Base-by-base conservation (phyloP, 1,139 yeast species). In the Blastobotrys raffinosifermentans region DNA sequence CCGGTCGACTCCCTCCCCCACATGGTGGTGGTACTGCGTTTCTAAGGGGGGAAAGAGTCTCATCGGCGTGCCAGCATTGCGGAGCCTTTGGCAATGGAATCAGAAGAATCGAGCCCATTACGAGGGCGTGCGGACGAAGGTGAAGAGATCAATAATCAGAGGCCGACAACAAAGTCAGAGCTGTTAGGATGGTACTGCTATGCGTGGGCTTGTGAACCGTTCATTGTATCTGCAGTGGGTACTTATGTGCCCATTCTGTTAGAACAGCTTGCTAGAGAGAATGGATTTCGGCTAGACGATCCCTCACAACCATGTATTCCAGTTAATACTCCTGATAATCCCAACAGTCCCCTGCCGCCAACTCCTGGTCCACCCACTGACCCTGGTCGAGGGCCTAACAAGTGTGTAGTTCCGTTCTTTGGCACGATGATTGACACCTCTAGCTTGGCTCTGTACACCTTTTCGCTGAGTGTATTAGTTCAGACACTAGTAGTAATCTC, bases 131-230 rank as follows among this genome's bases (percentile, higher is more conserved):
- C n/a, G n/a, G n/a, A n/a, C n/a, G n/a, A n/a, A n/a, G n/a, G n/a
- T n/a, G n/a, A n/a, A n/a, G n/a, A n/a, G n/a, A n/a, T n/a, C n/a
- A n/a, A n/a, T n/a, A n/a, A n/a, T n/a, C n/a, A n/a, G 8, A 31
- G 19, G 10, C 13, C 20, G 19, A 42, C 50, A 6, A 40, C 46
- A 19, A 34, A 29, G 18, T 19, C 27, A 16, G 57, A 51, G 31
- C 49, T 57, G 10, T 37, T 54, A 32, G 66, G 66, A 16, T 62
- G 66, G 67, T 60, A 58, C 46, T 60, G 75, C 7, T 77, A 74
- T 47, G 66, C 78, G 1, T 76, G 80, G 71, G 84, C 86, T 0
- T 74, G 82, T 23, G 87, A 80, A 52, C 87, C 89, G 0, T 80
- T 79, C 52, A 70, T 78, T 7, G 87, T 80, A 4, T 73, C 81